Evolutionary conservation across 129 eudicot species (phyloP), one percentile per base, ranked within the genome.

Genomic region (Rutidosis leptorrhynchoides): DNA sequence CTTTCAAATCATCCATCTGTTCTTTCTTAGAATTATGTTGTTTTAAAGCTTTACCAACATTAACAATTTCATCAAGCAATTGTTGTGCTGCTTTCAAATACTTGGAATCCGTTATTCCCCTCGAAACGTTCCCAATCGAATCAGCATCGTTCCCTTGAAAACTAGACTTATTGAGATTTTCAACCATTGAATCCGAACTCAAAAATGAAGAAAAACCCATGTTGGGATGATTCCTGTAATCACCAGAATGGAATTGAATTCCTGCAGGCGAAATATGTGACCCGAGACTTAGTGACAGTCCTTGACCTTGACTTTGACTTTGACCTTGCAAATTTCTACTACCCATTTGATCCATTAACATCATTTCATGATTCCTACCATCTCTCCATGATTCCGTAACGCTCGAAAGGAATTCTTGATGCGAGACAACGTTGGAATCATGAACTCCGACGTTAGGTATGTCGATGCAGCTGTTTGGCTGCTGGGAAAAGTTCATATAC

Each of bases 51-150:
- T 80, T 80, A 22, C 78, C 81, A 23, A 92, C 98, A 72, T 72
- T 85, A 32, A 92, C 95, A 43, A 88, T 88, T 55, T 88, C 98
- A 59, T 92, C 89, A 42, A 92, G 95, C 57, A 92, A 40, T 69
- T 85, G 74, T 58, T 88, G 96, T 66, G 95, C 87, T 21, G 91
- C 86, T 76, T 83, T 92, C 76, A 92, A 70, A 69, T 88, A 92
- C 78, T 83, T 92, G 3, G 98, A 85, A 70, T 74, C 78, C 11
- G 91, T 61, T 73, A 84, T 59, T 16, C 48, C 68, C 72, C 83
- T 82, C 1, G 78, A 69, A 62, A 69, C 74, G 46, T 76, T 74
- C 16, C 83, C 70, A 59, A 67, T 57, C 12, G 77, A 28, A 21
- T 80, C 80, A 2, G 70, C 66, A 61, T 65, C 56, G 52, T 51